phyloP scores from a whole-genome alignment of 805 yeast genomes.

The Kurtzmaniella cleridarum region DNA sequence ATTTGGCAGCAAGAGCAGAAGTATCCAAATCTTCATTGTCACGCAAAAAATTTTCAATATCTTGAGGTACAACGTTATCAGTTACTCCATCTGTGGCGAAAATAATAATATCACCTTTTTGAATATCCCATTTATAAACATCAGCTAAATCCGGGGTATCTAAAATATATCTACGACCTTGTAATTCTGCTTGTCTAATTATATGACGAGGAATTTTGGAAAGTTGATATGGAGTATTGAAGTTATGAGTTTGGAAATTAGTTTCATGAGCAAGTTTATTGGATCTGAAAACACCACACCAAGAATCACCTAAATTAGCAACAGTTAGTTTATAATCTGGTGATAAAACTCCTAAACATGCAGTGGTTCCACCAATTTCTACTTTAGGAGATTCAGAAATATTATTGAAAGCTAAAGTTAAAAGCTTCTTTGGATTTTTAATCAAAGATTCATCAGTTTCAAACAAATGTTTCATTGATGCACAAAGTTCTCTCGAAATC shows the following conservation, averaged over 20 bases:
- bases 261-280: conserved; percentile 60
- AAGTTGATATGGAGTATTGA: conserved; percentile 89
- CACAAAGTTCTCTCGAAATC: conserved; percentile 74
- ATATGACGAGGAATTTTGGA: conserved; percentile 73
- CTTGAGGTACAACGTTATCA: conserved; percentile 74
- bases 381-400: conserved; percentile 54
- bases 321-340: conserved; percentile 53
- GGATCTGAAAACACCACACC: conserved; percentile 81
- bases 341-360: conserved; percentile 72
- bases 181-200: conserved; percentile 44
- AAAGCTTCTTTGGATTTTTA: conserved; percentile 41
- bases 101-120: conserved; percentile 68
- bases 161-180: conserved; percentile 60
- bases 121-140: conserved; percentile 56
- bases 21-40: conserved; percentile 40
- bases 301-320: conserved; percentile 90
- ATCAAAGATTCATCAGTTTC: conserved; percentile 8
- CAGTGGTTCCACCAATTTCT: conserved; percentile 90
- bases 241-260: conserved; percentile 74
- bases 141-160: conserved; percentile 71
- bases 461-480: conserved; percentile 42
- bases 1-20: conserved; percentile 39
- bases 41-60: conserved; percentile 61
- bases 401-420: conserved; percentile 51
- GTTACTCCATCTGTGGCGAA: conserved; percentile 93